Conservation (phyloP, 805 yeast genomes). For the Debaryomyces hansenii region DNA sequence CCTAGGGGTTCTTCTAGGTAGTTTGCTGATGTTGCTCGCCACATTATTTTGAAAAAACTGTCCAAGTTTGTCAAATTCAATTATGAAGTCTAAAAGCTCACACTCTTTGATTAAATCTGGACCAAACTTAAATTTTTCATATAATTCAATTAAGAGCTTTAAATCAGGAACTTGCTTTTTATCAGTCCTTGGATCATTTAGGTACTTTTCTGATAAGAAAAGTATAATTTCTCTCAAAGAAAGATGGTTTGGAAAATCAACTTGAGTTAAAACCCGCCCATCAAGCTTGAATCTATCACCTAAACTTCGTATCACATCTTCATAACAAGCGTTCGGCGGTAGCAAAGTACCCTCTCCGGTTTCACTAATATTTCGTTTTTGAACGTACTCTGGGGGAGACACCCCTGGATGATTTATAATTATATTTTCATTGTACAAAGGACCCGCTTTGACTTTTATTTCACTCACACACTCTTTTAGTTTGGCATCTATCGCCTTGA, state of each 20-base stretch:
- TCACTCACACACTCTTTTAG: slow-evolving; percentile 28
- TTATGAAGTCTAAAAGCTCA: slow-evolving; percentile 25
- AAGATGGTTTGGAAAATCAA: slow-evolving; percentile 34
- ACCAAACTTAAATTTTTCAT: slow-evolving; percentile 53
- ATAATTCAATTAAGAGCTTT: slow-evolving; percentile 40
- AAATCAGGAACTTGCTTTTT: slow-evolving; percentile 12
- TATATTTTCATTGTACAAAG: slow-evolving; percentile 23
- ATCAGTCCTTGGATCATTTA: slow-evolving; percentile 4
- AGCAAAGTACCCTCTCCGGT: slow-evolving; percentile 16
- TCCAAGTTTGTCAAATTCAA: slow-evolving; percentile 23
- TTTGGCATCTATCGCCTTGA: slow-evolving; percentile 21
- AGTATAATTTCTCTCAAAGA: slow-evolving; percentile 45
- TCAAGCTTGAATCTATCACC: slow-evolving; percentile 58
- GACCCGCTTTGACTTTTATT: slow-evolving; percentile 34
- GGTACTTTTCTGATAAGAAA: slow-evolving; percentile 19
- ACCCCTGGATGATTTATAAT: slow-evolving; percentile 39
- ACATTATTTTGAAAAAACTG: background rate
- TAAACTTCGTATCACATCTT: slow-evolving; percentile 59
- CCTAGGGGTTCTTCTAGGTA: background rate
- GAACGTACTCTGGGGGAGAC: slow-evolving; percentile 42
- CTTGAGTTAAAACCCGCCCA: slow-evolving; percentile 38
- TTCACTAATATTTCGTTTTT: slow-evolving; percentile 24
- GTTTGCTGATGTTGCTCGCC: background rate
- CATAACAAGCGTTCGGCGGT: slow-evolving; percentile 37
- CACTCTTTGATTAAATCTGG: slow-evolving; percentile 16